Evolutionary conservation across 2,329 filamentous ascomycete species (phyloP).

Genomic region (Fusarium algeriense): DNA sequence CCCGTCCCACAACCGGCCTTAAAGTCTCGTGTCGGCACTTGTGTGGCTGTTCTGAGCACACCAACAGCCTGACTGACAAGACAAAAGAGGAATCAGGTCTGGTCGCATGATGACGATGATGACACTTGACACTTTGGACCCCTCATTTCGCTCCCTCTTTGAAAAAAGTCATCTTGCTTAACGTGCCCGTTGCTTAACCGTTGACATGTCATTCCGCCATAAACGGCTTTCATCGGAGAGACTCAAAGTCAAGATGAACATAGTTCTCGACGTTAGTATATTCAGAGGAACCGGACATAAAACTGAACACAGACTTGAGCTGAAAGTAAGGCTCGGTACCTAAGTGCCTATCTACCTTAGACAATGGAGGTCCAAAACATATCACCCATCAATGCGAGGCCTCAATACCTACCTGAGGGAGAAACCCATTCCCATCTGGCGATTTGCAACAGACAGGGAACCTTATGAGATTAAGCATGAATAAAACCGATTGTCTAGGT

Average conservation of each 20-base stretch:
- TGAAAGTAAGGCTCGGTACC: neutral
- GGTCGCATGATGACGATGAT: slow-evolving; percentile 43
- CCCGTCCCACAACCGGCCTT: slow-evolving; percentile 8
- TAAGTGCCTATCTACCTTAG: neutral
- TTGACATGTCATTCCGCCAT: slow-evolving; percentile 28
- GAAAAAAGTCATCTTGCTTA: neutral
- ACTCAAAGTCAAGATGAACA: slow-evolving; percentile 1
- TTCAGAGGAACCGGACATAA: neutral
- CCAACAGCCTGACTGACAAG: slow-evolving; percentile 11
- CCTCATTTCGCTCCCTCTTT: slow-evolving; percentile 17
- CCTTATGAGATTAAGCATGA: slow-evolving; percentile 23
- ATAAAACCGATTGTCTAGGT: slow-evolving; percentile 3
- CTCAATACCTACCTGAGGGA: neutral
- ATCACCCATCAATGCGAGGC: slow-evolving; percentile 1
- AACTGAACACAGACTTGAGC: neutral
- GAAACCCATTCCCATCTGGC: slow-evolving; percentile 6
- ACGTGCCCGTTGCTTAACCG: slow-evolving; percentile 23
- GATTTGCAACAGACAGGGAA: neutral
- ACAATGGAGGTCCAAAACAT: neutral
- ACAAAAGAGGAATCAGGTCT: slow-evolving; percentile 18
- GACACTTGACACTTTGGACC: slow-evolving; percentile 38
- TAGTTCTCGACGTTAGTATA: neutral
- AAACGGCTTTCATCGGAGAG: slow-evolving; percentile 19
- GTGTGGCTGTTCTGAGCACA: slow-evolving; percentile 30
- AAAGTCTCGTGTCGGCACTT: slow-evolving; percentile 37